These are phyloP conservation scores for Pleurotus tuber-regium DNA, from an alignment of 768 basidiomycete genomes.

Conservation along the genomic window DNA sequence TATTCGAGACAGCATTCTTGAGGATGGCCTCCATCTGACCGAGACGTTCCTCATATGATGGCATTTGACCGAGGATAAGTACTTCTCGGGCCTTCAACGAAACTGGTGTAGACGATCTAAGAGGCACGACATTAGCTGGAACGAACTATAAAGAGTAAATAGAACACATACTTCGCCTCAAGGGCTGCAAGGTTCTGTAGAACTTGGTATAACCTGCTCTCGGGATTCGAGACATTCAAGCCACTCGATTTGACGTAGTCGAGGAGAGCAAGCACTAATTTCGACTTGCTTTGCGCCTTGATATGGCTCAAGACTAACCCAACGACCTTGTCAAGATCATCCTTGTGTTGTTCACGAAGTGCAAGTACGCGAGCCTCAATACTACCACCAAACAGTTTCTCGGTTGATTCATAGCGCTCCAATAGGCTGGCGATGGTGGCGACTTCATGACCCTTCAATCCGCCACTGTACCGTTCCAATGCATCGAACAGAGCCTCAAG, in stretches of 20 bases:
- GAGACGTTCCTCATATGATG: conserved; percentile 92
- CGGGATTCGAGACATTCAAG: conserved; percentile 71
- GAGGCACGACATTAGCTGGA: conserved; percentile 4
- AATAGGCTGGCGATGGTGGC: conserved; percentile 75
- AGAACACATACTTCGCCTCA: conserved; percentile 75
- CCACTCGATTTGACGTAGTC: conserved; percentile 87
- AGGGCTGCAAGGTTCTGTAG: conserved; percentile 80
- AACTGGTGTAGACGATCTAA: conserved; percentile 85
- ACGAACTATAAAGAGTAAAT: neutral
- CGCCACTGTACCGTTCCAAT: conserved; percentile 76
- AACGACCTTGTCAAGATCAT: conserved; percentile 85
- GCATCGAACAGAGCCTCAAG: conserved; percentile 69
- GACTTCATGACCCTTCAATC: conserved; percentile 86
- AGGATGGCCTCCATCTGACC: conserved; percentile 94
- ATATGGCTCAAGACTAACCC: conserved; percentile 91
- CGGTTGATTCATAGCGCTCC: conserved; percentile 78
- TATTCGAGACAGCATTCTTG: conserved; percentile 81
- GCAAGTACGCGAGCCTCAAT: conserved; percentile 90
- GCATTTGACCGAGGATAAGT: conserved; percentile 93
- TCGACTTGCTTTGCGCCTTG: conserved; percentile 91
- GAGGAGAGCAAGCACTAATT: conserved; percentile 80
- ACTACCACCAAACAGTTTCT: conserved; percentile 90
- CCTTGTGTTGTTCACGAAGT: conserved; percentile 90
- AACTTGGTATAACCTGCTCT: conserved; percentile 71
- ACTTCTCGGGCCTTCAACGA: conserved; percentile 96